These are phyloP conservation scores for Yarrowia sp. DNA, from an alignment of 805 yeast species.

Conservation along the genomic window DNA sequence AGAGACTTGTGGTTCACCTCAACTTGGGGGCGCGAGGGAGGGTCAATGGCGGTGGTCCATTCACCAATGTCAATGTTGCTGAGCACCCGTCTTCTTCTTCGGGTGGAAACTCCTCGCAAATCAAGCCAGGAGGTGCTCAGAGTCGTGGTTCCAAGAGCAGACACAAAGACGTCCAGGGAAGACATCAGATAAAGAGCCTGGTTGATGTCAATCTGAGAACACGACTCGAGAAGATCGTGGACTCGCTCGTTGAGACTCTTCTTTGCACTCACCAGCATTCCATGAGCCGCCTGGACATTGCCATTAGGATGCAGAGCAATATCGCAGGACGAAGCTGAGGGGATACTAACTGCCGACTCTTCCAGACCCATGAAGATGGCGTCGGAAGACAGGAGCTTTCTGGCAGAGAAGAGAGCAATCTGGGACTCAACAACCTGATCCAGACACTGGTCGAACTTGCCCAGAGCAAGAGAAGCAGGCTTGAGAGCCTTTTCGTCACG, in stretches of 20 bases:
- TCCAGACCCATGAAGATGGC: slow-evolving; percentile 30
- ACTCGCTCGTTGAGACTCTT: background rate
- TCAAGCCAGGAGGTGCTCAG: slow-evolving; percentile 9
- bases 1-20: slow-evolving; percentile 1
- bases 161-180: slow-evolving; percentile 6
- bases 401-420: slow-evolving; percentile 9
- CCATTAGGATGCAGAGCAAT: slow-evolving; percentile 23
- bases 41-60: background rate
- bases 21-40: background rate
- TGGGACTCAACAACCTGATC: slow-evolving; percentile 19
- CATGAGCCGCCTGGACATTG: slow-evolving; percentile 24
- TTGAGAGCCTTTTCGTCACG: slow-evolving; percentile 7
- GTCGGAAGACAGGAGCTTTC: slow-evolving; percentile 17
- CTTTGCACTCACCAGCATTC: slow-evolving; percentile 8
- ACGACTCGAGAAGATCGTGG: slow-evolving; percentile 1
- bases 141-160: slow-evolving; percentile 16
- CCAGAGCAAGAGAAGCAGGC: background rate
- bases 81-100: slow-evolving; percentile 1
- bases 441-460: slow-evolving; percentile 21
- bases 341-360: slow-evolving; percentile 25
- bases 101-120: background rate
- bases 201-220: slow-evolving; percentile 12
- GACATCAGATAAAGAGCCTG: slow-evolving; percentile 8
- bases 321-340: slow-evolving; percentile 19
- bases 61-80: background rate